Conservation (phyloP, 306 rosid species). For the Ammopiptanthus mongolicus region DNA sequence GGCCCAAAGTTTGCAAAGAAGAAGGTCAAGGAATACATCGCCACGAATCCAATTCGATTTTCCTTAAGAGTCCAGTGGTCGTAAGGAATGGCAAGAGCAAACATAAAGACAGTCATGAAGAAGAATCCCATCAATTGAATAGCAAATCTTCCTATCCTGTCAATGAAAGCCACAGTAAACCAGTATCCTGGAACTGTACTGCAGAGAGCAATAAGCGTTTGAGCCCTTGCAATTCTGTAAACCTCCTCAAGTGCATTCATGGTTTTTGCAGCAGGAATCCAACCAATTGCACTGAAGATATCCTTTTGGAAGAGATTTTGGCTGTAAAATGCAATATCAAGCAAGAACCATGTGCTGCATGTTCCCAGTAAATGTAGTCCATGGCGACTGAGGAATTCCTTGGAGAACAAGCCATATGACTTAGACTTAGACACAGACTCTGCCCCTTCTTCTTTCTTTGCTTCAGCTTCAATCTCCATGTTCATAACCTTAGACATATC, state of each 20-base stretch:
- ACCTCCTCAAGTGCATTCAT: conserved; percentile 74
- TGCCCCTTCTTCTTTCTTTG: not conserved
- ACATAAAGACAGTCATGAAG: conserved; percentile 79
- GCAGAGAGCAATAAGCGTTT: conserved; percentile 67
- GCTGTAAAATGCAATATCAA: conserved; percentile 72
- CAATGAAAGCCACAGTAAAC: conserved; percentile 68
- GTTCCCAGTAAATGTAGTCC: conserved; percentile 72
- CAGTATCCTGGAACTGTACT: conserved; percentile 86
- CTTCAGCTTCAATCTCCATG: conserved; percentile 46
- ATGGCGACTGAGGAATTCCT: conserved; percentile 48
- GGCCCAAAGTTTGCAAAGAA: conserved; percentile 82
- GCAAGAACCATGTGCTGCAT: conserved; percentile 66
- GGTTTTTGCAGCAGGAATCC: conserved; percentile 60
- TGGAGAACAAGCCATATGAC: conserved; percentile 46
- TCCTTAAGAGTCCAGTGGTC: conserved; percentile 61
- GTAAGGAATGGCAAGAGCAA: conserved; percentile 73
- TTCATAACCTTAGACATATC: conserved; percentile 75
- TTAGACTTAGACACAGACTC: not conserved
- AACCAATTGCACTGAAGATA: conserved; percentile 65
- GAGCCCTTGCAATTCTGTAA: conserved; percentile 54
- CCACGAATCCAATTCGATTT: conserved; percentile 52
- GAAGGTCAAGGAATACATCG: conserved; percentile 56
- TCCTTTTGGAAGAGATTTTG: conserved; percentile 76
- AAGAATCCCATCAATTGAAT: conserved; percentile 78
- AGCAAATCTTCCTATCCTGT: conserved; percentile 60